Percentiles rank a stretch among this genome's conserved stretches.
These are phyloP conservation scores for Aotearoamyces nothofagi DNA, from an alignment of 2,329 filamentous ascomycete species.

Conservation along the genomic window DNA sequence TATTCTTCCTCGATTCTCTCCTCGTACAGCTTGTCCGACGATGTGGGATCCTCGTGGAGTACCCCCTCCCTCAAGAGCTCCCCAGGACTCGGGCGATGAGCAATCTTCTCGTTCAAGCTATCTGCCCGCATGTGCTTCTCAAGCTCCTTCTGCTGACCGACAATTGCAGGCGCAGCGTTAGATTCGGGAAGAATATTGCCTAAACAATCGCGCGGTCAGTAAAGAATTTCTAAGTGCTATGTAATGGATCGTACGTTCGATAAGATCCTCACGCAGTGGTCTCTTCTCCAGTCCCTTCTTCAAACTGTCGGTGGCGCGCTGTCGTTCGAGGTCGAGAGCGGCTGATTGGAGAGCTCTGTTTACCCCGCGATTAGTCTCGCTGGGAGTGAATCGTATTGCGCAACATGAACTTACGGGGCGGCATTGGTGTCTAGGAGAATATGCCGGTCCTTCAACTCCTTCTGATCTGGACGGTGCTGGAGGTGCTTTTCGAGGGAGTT, in stretches of 20 bases:
- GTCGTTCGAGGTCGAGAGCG: conserved; percentile 47
- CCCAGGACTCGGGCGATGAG: conserved; percentile 61
- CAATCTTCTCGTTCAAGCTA: conserved; percentile 74
- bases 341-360: conserved; percentile 43
- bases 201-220: conserved; percentile 20
- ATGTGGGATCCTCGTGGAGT: conserved; percentile 50
- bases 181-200: conserved; percentile 78
- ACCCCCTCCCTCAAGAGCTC: conserved; percentile 69
- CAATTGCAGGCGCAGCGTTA: conserved; percentile 61
- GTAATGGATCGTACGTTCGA: conserved; percentile 48
- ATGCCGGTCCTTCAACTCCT: conserved; percentile 53
- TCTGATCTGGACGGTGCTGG: conserved; percentile 48
- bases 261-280: conserved; percentile 56
- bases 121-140: conserved; percentile 80
- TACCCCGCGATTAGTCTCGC: conserved; percentile 11
- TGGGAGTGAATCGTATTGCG: not conserved
- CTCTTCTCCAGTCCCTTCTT: conserved; percentile 49
- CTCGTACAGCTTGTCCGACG: conserved; percentile 24
- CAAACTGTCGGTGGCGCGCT: conserved; percentile 44
- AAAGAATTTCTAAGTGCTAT: not conserved
- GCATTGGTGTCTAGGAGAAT: conserved; percentile 53
- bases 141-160: conserved; percentile 70
- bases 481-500: conserved; percentile 63
- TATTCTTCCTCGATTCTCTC: conserved; percentile 50
- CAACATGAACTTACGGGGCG: conserved; percentile 43